Base-by-base conservation (phyloP, 1,284 basidiomycete genomes). In the Trametes pubescens region DNA sequence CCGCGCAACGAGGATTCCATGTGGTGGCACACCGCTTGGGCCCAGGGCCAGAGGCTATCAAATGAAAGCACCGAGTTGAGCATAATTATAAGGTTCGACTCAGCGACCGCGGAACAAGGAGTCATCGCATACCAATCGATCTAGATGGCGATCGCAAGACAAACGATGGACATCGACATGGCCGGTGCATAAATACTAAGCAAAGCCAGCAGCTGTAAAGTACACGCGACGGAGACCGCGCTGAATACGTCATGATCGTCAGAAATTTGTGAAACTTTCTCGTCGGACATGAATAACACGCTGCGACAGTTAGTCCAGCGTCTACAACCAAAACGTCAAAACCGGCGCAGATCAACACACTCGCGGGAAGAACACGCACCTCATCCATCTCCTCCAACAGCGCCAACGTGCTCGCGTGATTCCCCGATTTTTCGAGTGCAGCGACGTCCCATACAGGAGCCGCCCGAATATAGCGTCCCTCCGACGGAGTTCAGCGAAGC, bases 331-430 rank as follows among this genome's bases (percentile, higher is more conserved):
- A 35, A 34, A 14, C 8, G 51, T 48, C 2, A 57, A n/a, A n/a
- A n/a, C n/a, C n/a, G n/a, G n/a, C n/a, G n/a, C n/a, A n/a, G 9
- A 35, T 35, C 26, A 48, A 16, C 11, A 14, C 22, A 53, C 10
- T 14, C 21, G 26, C 24, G 13, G 14, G 29, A 18, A 4, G 34
- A 9, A 21, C 7, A 77, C 84, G 48, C 70, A 90, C 91, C 83
- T 87, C 85, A 74, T 94, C 92, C 79, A 94, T 84, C 51, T 92
- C 91, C 65, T 94, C 91, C 67, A 96, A 75, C 68, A 91, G 87
- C 72, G 86, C 89, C 74, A 92, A 89, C 14, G 88, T 81, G 60
- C 84, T 83, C 11, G 84, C 85, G 75, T 91, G 58, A 93, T 84
- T 52, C 90, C 87, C 71, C 86, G 82, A 37, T 93, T 84, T 21